Evolutionary conservation across 2,329 filamentous ascomycete genomes (phyloP), one percentile per base, ranked within the genome.

Genomic region (Sporothrix protearum): DNA sequence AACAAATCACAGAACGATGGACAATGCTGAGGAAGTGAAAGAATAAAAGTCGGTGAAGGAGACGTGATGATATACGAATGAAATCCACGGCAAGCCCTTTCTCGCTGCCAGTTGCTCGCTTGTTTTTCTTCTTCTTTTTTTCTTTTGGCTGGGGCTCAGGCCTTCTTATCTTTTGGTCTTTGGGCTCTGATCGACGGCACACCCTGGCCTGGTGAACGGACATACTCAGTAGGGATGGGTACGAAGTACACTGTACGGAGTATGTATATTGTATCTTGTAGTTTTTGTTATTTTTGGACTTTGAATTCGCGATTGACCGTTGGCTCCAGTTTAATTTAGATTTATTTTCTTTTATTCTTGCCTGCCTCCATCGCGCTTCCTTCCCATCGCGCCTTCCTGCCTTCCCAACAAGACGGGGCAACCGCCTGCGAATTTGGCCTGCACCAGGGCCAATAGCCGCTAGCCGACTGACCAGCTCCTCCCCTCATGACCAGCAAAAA

Each of bases 71-170:
- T 49, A 39, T 67, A 45, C 12, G 36, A 25, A 36, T 67, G 64
- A 45, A 67, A 67, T 36, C 64, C 64, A 51, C 45, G 45, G 64
- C 64, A 67, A 53, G 45, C 45, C 53, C 28, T 67, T 19, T 67
- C 28, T 67, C 28, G 7, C 63, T 51, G 33, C 1, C 22, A 16
- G 59, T 19, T 4, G 16, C 55, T 59, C 7, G 25, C 28, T 33
- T 59, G 30, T 36, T 59, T 33, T 39, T 12, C 30, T 42, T 45
- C 19, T 30, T 28, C 39, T 39, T 61, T 4, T n/a, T 22, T 22
- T 14, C 28, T 53, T 10, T 53, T 53, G 49, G 14, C 49, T 22
- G 59, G 57, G 59, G n/a, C 59, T 36, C 36, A 45, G 59, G 36
- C 59, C 59, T 22, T 66, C 63, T 66, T 66, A 66, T 66, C 63